phyloP scores from a whole-genome alignment of 495 filamentous ascomycete species.

The Polyplosphaeria fusca region DNA sequence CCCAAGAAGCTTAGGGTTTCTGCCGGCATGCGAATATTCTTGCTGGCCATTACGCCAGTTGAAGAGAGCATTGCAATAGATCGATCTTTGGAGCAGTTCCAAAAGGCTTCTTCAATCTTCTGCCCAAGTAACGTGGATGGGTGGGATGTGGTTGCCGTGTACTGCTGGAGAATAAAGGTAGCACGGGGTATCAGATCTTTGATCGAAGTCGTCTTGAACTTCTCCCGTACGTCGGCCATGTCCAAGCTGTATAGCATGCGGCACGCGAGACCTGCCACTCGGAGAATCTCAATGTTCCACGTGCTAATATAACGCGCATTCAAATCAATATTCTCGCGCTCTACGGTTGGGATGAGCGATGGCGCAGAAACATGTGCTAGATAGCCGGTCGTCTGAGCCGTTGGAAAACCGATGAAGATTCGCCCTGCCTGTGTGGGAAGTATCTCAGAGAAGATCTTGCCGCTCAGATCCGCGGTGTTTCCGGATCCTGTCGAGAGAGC shows the following conservation, averaged over 20 bases:
- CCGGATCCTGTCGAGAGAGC: conserved; percentile 47
- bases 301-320: conserved; percentile 89
- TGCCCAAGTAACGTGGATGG: conserved; percentile 75
- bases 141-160: conserved; percentile 82
- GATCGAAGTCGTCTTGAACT: conserved; percentile 58
- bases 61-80: conserved; percentile 86
- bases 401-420: conserved; percentile 97
- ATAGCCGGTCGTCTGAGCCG: conserved; percentile 90
- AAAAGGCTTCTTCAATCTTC: conserved; percentile 89
- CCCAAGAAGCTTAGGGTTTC: conserved; percentile 86
- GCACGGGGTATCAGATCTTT: conserved; percentile 68
- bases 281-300: conserved; percentile 96
- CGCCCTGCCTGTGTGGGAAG: conserved; percentile 81
- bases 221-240: conserved; percentile 63
- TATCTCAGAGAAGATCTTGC: conserved; percentile 85
- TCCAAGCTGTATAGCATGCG: conserved; percentile 83
- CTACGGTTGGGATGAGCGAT: conserved; percentile 97
- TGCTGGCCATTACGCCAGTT: conserved; percentile 73
- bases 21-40: conserved; percentile 72
- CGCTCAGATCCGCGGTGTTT: conserved; percentile 52
- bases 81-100: conserved; percentile 77
- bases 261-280: conserved; percentile 84
- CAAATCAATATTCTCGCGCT: conserved; percentile 92
- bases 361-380: conserved; percentile 97
- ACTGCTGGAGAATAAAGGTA: conserved; percentile 74